Base-by-base conservation (phyloP, 805 yeast genomes). In the Wickerhamiella cacticola region DNA sequence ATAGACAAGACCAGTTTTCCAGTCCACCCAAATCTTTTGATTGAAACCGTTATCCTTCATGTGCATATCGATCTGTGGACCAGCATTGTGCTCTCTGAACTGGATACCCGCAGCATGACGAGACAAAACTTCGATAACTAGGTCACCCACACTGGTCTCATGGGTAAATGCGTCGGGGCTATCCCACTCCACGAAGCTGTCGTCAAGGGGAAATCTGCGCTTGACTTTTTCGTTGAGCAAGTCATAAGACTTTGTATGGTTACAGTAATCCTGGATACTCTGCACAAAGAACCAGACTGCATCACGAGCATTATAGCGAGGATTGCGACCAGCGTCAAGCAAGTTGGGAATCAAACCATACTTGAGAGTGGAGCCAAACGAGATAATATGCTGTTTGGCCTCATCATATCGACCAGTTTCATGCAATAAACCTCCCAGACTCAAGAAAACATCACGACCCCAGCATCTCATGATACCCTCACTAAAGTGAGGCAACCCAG, bases 401-500 rank as follows among this genome's bases (percentile, higher is more conserved):
- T 79, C 86, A 0, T 81, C 84, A 59, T 62, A 78, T 48, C 97
- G 71, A 9, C 82, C 88, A 0, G 96, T 75, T 1, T 82, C 79
- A 21, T 87, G 66, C 48, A 87, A 65, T 43, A 89, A 69, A 0
- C 98, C 98, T 52, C 95, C 70, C 38, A 82, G 71, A 0, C 96
- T 75, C 41, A 89, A 81, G 61, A 92, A 92, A 0, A 87, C 94
- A 64, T 89, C 98, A 60, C 98, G 75, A 19, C 98, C 98, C 98
- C 98, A 89, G 62, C 96, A 86, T 63, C 98, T 74, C 95, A 89
- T 87, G 63, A 82, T 88, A 54, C 82, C 86, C 50, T 74, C 75
- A 60, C 92, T 80, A 66, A 89, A 89, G 64, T 87, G 96, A 1
- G 98, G 98, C 52, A 89, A 71, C 1, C 97, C 98, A 1, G 98